Evolutionary conservation across 257 asterid species (phyloP), one percentile per base, ranked within the genome.

Genomic region (Solanum chiquidenum): DNA sequence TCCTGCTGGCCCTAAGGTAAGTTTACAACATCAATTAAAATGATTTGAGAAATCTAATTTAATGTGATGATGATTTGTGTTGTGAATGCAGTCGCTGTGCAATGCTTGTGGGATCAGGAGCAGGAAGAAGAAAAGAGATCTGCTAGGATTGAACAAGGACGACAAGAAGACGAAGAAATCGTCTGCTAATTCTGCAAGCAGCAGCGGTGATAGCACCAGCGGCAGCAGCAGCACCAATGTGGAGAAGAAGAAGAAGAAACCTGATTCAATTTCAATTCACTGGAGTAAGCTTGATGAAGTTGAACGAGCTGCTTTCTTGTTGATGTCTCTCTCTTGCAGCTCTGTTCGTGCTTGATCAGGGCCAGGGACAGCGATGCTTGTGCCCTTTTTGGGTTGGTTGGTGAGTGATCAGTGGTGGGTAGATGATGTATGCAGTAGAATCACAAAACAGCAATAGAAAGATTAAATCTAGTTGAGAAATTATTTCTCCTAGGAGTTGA

Each of bases 1-100:
- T 88, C 98, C 99, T 46, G 99, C 98, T 88, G 99, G 99, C 38
- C 99, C 99, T 84, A 97, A 97, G 98, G 99, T 94, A 79, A 33
- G 35, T 31, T 27, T 18, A 69, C 18, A 68, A 73, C 62, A 37
- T n/a, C 3, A 12, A 16, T 29, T 5, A 16, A 52, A 52, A 16
- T 52, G 21, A 5, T 6, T 49, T 23, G 2, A 72, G 1, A 38
- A 68, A 27, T 27, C 2, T 5, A 38, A 55, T 66, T 3, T 46
- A 12, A 27, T 46, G 2, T 69, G 21, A 55, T 13, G 18, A 9
- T 33, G 90, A 87, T 90, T 62, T 68, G 29, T 68, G 38, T 34
- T 82, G 40, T 89, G 82, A 29, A 83, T 93, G 91, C 95, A 95
- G 98, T 94, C 99, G 4, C 90, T 97, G 79, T 97, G 99, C 91